Percentiles rank a stretch among this genome's conserved stretches.
Conservation (phyloP, 441 rosid species). For the Dalechampia spathulata region DNA sequence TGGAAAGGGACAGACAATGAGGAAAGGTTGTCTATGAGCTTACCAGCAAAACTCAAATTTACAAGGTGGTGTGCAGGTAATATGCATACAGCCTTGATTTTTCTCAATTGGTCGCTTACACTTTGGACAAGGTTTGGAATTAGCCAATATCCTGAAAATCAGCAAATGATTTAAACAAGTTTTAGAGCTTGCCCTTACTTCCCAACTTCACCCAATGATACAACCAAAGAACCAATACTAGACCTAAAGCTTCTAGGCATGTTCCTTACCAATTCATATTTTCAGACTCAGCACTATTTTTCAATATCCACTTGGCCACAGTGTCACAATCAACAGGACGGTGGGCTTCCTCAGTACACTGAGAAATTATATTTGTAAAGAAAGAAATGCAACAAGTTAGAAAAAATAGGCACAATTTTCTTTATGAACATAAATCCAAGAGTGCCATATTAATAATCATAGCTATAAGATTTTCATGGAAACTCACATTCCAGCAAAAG, state of each 20-base stretch:
- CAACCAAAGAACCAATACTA: neutral
- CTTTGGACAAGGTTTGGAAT: constrained; percentile 98
- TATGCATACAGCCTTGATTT: constrained; percentile 98
- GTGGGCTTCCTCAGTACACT: constrained; percentile 99
- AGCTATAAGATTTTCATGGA: constrained; percentile 3
- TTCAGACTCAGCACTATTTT: constrained; percentile 96
- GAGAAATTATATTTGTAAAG: constrained; percentile 13
- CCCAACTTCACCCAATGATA: neutral
- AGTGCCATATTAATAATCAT: neutral
- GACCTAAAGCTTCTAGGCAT: neutral
- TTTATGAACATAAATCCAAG: too few relatives aligned
- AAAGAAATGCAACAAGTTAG: neutral
- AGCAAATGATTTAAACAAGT: constrained; percentile 21
- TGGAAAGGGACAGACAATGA: too few relatives aligned
- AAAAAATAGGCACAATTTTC: neutral
- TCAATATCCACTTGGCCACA: constrained; percentile 83
- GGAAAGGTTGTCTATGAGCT: constrained; percentile 13
- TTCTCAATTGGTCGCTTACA: constrained; percentile 99
- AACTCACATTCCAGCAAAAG: constrained; percentile 97
- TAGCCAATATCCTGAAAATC: constrained; percentile 74
- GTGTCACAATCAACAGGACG: constrained; percentile 95
- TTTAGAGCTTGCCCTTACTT: neutral
- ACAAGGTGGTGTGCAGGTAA: constrained; percentile 98
- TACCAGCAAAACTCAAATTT: constrained; percentile 99
- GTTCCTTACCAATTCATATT: constrained; percentile 82